Conservation (phyloP, 257 asterid species). For the Buddleja alternifolia region DNA sequence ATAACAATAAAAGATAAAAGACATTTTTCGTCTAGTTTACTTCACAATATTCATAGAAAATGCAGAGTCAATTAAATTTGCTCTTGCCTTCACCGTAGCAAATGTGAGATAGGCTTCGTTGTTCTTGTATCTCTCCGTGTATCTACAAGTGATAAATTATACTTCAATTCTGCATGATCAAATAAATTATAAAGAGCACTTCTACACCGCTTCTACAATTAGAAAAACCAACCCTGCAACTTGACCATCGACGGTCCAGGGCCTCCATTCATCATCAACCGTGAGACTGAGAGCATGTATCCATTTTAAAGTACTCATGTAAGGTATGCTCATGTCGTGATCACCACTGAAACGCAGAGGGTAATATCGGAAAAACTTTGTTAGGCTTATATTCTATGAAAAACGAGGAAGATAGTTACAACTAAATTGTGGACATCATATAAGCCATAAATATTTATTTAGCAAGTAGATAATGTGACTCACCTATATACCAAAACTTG, state of each 20-base stretch:
- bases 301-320: conserved; percentile 46
- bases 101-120: conserved; percentile 36
- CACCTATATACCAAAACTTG: conserved; percentile 58
- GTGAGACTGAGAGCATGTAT: conserved; percentile 40
- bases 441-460: too few relatives aligned
- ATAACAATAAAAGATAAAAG: too few relatives aligned
- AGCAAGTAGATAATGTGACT: too few relatives aligned
- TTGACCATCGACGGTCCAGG: conserved; percentile 49
- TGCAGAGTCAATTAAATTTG: not conserved
- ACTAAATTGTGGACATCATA: too few relatives aligned
- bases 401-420: too few relatives aligned
- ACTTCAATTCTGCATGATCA: not conserved
- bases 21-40: not conserved
- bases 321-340: conserved; percentile 47
- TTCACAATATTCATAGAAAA: not conserved
- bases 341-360: conserved; percentile 43
- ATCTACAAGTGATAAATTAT: conserved; percentile 32
- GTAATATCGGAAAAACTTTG: not conserved
- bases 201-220: not conserved
- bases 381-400: not conserved
- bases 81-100: conserved; percentile 51
- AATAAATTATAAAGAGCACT: too few relatives aligned
- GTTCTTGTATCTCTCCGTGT: conserved; percentile 34
- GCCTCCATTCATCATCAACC: conserved; percentile 44
- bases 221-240: conserved; percentile 47